phyloP scores from a whole-genome alignment of 2,329 filamentous ascomycete species.

The Didymellaceae sp. region DNA sequence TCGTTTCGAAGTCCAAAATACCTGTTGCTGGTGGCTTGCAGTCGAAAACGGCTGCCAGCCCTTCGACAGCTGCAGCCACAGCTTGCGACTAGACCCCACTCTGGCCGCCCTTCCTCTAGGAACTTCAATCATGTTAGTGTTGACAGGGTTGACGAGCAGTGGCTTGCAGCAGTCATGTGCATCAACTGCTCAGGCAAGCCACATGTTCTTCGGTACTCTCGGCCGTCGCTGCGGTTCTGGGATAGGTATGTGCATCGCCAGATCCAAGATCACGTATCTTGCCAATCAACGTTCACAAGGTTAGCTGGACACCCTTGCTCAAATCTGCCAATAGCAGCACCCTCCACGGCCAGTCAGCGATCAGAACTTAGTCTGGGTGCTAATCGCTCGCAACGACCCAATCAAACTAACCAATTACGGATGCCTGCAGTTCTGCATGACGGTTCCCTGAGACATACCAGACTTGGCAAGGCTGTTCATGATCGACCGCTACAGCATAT shows the following conservation, averaged over 20 bases:
- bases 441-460: conserved; percentile 26
- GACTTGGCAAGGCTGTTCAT: conserved; percentile 26
- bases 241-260: conserved; percentile 28
- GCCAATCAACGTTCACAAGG: conserved; percentile 31
- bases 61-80: conserved; percentile 31
- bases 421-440: conserved; percentile 32
- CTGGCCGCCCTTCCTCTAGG: conserved; percentile 28
- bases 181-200: conserved; percentile 26
- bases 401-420: conserved; percentile 20
- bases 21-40: conserved; percentile 33
- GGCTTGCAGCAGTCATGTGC: conserved; percentile 35
- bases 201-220: conserved; percentile 29
- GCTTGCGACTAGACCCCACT: conserved; percentile 33
- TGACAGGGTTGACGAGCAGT: conserved; percentile 29
- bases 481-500: conserved; percentile 8
- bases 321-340: conserved; percentile 23
- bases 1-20: conserved; percentile 36
- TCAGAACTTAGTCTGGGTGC: conserved; percentile 18
- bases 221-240: conserved; percentile 28
- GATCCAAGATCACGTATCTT: conserved; percentile 35
- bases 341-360: conserved; percentile 24
- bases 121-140: conserved; percentile 26
- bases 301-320: conserved; percentile 22
- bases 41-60: conserved; percentile 42
- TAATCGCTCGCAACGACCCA: conserved; percentile 5